Evolutionary conservation across 2,329 filamentous ascomycete species (phyloP).

Genomic region (Phyllosticta paracitricarpa): DNA sequence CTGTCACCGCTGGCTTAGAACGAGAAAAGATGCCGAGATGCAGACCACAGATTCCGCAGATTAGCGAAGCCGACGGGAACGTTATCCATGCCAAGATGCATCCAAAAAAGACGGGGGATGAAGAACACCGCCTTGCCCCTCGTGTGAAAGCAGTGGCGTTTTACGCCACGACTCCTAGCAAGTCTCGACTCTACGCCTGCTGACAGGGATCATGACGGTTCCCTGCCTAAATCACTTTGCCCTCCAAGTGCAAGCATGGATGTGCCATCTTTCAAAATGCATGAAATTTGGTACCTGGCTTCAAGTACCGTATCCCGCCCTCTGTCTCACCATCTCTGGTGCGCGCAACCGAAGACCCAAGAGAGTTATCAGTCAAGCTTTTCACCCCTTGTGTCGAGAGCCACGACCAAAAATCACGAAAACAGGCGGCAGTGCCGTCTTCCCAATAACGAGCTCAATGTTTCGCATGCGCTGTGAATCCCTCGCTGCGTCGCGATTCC

Average conservation of each 20-base stretch:
- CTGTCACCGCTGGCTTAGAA: not conserved
- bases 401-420: not conserved
- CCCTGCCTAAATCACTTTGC: not conserved
- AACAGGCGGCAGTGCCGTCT: not conserved
- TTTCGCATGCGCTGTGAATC: too few species aligned
- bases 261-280: not conserved
- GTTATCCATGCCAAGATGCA: too few species aligned
- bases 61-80: not conserved
- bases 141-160: too few species aligned
- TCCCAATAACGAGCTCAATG: too few species aligned
- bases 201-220: not conserved
- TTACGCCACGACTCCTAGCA: not conserved
- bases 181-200: not conserved
- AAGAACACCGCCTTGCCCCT: too few species aligned
- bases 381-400: not conserved
- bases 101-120: too few species aligned
- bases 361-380: not conserved
- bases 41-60: not conserved
- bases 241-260: not conserved
- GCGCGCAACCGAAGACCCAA: not conserved
- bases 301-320: not conserved
- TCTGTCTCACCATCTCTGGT: not conserved
- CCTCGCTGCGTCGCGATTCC: too few species aligned
- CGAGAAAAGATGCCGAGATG: not conserved
- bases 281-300: not conserved